Conservation (phyloP, 768 basidiomycete species). For the Boletus coccyginus region DNA sequence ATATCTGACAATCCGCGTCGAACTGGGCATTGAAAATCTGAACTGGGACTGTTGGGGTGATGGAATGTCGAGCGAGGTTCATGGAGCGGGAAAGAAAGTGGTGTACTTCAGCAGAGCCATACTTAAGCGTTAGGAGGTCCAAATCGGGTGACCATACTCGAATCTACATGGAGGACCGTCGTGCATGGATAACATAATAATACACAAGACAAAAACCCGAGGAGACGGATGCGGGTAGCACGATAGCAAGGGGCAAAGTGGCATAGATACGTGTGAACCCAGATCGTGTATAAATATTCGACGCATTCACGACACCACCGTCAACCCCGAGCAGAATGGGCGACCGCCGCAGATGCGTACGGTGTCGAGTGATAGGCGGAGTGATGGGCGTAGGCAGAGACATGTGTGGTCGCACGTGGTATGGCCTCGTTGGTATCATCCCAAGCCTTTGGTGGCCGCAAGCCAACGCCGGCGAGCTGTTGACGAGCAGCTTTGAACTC, state of each 20-base stretch:
- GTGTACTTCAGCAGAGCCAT: constrained; percentile 18
- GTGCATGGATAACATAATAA: constrained; percentile 12
- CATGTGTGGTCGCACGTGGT: constrained; percentile 24
- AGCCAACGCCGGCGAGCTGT: constrained; percentile 69
- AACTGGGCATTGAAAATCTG: constrained; percentile 77
- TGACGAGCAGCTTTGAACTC: constrained; percentile 81
- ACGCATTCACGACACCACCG: constrained; percentile 3
- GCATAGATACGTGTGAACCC: constrained; percentile 26
- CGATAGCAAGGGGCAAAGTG: constrained; percentile 15
- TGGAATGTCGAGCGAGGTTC: constrained; percentile 85
- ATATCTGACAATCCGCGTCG: constrained; percentile 77
- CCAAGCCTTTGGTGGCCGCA: constrained; percentile 79
- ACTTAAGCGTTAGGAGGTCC: constrained; percentile 14
- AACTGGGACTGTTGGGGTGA: constrained; percentile 71
- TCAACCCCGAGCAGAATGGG: constrained; percentile 31
- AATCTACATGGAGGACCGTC: constrained; percentile 1
- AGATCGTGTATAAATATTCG: constrained; percentile 21
- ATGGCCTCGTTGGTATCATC: constrained; percentile 46
- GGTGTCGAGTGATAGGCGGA: constrained; percentile 28
- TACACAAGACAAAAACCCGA: constrained; percentile 23
- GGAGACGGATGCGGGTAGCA: constrained; percentile 8
- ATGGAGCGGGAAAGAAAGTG: constrained; percentile 42
- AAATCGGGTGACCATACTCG: constrained; percentile 2
- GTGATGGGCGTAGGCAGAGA: constrained; percentile 25
- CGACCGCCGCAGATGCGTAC: constrained; percentile 24